A percentile compares a stretch with the other conserved stretches of the same genome.
Evolutionary conservation across 345 rosid genomes (phyloP).

Genomic region (Eucalyptus cloeziana): DNA sequence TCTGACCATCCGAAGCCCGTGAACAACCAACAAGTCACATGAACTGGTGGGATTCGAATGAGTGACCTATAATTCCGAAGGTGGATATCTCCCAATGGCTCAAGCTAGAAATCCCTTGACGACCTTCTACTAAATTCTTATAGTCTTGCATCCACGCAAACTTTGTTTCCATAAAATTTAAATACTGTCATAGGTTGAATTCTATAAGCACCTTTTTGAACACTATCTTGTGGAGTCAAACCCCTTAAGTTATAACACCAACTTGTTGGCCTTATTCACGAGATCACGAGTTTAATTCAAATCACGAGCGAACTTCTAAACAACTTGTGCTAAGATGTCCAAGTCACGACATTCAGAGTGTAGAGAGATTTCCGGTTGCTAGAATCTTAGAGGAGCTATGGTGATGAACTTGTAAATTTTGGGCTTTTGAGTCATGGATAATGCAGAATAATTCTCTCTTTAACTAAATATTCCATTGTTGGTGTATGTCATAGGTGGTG

Average conservation of each 20-base stretch:
- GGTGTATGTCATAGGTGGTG: background rate
- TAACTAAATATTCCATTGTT: background rate
- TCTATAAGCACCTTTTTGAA: background rate
- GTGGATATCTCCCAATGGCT: background rate
- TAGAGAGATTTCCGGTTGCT: background rate
- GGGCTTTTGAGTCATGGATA: background rate
- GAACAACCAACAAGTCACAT: background rate
- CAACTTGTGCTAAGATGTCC: background rate
- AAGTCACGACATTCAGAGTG: rapidly evolving
- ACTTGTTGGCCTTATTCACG: background rate
- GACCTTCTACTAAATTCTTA: background rate
- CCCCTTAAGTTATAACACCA: background rate
- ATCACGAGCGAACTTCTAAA: background rate
- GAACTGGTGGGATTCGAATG: background rate
- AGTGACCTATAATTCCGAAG: background rate
- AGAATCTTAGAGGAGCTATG: background rate
- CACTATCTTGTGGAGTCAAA: background rate
- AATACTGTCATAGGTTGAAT: background rate
- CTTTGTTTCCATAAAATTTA: background rate
- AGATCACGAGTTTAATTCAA: background rate
- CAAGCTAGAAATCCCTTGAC: background rate
- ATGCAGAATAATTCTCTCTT: rapidly evolving
- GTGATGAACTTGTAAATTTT: background rate
- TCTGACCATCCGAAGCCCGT: background rate
- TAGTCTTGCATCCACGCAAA: background rate